These are phyloP conservation scores for Pleurotus pulmonarius DNA, from an alignment of 768 basidiomycete genomes.

Conservation along the genomic window DNA sequence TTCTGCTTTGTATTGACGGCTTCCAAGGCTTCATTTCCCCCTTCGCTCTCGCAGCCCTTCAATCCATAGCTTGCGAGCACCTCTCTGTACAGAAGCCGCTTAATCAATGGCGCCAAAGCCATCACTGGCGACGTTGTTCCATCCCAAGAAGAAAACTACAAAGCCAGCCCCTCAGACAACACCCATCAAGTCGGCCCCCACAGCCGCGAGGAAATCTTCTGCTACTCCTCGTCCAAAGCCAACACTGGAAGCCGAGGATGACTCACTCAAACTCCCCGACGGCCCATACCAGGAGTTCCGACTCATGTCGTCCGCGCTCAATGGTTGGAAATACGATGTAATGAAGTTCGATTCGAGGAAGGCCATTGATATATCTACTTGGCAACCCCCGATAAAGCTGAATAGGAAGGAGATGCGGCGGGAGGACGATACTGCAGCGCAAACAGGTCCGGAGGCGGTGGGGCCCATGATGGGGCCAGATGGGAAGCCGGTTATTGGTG, in stretches of 20 bases:
- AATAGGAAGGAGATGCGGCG: constrained; percentile 80
- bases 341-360: constrained; percentile 87
- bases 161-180: constrained; percentile 26
- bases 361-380: constrained; percentile 62
- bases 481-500: constrained; percentile 78
- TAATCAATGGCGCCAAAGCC: constrained; percentile 39
- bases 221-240: constrained; percentile 33
- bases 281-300: constrained; percentile 72
- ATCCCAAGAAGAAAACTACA: constrained; percentile 59
- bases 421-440: constrained; percentile 31
- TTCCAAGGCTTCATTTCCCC: no score
- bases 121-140: constrained; percentile 51
- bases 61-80: no score
- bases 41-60: no score
- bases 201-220: constrained; percentile 28
- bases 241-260: constrained; percentile 45
- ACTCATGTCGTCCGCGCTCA: constrained; percentile 74
- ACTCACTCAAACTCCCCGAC: constrained; percentile 54
- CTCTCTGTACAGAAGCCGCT: not conserved
- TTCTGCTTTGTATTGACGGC: no score
- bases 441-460: constrained; percentile 46
- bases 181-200: constrained; percentile 17
- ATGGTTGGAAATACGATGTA: constrained; percentile 89
- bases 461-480: constrained; percentile 77
- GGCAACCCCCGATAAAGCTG: constrained; percentile 76